These are phyloP conservation scores for Cetradonia linearis DNA, from an alignment of 495 filamentous ascomycete species.

Conservation along the genomic window DNA sequence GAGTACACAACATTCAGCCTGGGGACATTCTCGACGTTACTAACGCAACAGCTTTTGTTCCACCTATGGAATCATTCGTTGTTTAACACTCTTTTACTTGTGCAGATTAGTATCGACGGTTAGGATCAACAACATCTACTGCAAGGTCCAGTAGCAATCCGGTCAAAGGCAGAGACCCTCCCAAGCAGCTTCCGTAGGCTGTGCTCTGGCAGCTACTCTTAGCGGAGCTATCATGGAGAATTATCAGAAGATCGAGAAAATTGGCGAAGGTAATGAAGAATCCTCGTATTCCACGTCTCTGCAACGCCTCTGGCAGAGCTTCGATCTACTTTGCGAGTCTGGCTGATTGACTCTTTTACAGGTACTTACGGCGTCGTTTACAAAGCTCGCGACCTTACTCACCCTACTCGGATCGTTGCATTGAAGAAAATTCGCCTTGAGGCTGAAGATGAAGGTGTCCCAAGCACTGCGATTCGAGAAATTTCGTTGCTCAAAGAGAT, in stretches of 20 bases:
- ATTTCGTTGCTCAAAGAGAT: slow-evolving; percentile 96
- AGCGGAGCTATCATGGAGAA: slow-evolving; percentile 67
- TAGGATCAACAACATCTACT: neutral
- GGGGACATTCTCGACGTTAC: slow-evolving; percentile 11
- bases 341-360: slow-evolving; percentile 27
- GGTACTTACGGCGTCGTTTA: slow-evolving; percentile 91
- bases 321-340: neutral
- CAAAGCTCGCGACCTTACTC: slow-evolving; percentile 74
- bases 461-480: slow-evolving; percentile 91
- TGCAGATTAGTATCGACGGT: neutral
- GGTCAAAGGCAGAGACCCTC: no score
- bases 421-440: slow-evolving; percentile 98
- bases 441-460: slow-evolving; percentile 93
- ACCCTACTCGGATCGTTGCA: slow-evolving; percentile 75
- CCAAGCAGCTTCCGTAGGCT: slow-evolving; percentile 2
- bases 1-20: slow-evolving; percentile 1
- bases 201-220: neutral
- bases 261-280: slow-evolving; percentile 71
- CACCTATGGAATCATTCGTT: neutral
- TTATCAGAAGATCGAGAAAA: slow-evolving; percentile 99
- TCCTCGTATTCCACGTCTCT: neutral
- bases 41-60: slow-evolving; percentile 17
- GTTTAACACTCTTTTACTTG: neutral
- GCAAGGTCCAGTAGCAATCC: neutral
- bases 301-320: neutral